Base-by-base conservation (phyloP, 371 early-diverging fungal species). In the Funneliformis caledonium region DNA sequence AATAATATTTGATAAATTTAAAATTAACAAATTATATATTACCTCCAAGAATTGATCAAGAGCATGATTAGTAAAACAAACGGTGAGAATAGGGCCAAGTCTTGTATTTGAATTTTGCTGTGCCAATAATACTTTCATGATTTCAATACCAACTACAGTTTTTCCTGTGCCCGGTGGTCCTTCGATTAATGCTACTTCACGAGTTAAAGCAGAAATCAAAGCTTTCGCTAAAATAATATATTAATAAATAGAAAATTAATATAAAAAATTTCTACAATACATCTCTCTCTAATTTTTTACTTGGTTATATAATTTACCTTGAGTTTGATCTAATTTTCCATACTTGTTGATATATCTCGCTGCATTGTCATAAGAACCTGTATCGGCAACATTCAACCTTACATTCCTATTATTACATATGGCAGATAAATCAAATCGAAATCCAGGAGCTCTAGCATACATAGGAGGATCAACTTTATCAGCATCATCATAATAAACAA, bases 361-460 rank as follows among this genome's bases (percentile, higher is more conserved):
- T 31, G 45, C 14, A 47, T 16, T 12, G 19, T 69, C n/a, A 69
- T 69, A 45, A 47, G 14, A 5, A 5, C 8, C 1, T 45, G 4
- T 11, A 19, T 69, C 69, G n/a, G 19, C 26, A 47, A 69, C 69
- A 19, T 45, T 69, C n/a, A 69, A n/a, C 1, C 4, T 6, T 67
- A 14, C 9, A 19, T 43, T 69, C 45, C 33, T 43, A 16, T 69
- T 16, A 45, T 69, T 19, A 69, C 43, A 22, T 4, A 86, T 5
- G 2, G 84, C 78, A 0, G 85, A 85, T 2, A 87, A 77, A 48
- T 86, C 84, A 43, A 82, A 86, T 14, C 12, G 19, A 52, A 86
- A 86, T 0, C 48, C 62, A 2, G 88, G 87, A 7, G 85, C 84
- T 1, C 84, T 69, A 4, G 88, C 76, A 64, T 85, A 87, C 7